Conservation (phyloP, 2,329 filamentous ascomycete genomes). For the Pseudofabraea citricarpa region DNA sequence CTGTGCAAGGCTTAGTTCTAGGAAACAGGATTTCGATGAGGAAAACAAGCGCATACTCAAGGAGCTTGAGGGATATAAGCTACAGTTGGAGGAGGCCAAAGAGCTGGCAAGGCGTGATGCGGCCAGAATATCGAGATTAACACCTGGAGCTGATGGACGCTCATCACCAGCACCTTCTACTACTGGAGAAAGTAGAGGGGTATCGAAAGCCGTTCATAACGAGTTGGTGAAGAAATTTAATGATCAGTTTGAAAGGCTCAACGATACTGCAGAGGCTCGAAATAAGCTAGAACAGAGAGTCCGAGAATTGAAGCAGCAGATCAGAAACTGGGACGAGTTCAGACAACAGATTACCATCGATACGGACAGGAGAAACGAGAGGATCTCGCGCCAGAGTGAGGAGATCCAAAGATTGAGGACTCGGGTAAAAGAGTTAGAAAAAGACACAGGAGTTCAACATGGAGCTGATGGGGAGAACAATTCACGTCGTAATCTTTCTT, state of each 20-base stretch:
- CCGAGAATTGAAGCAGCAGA: slow-evolving; percentile 10
- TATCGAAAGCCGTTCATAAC: slow-evolving; percentile 7
- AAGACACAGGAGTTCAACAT: background rate
- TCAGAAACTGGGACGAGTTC: slow-evolving; percentile 8
- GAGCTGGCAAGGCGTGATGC: background rate
- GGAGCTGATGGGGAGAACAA: no score
- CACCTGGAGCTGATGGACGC: slow-evolving; percentile 3
- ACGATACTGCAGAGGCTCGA: slow-evolving; percentile 9
- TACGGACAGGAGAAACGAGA: slow-evolving; percentile 11
- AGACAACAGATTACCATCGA: slow-evolving; percentile 5
- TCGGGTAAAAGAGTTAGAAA: slow-evolving; percentile 2
- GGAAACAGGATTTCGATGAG: slow-evolving; percentile 15
- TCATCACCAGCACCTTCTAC: slow-evolving; percentile 6
- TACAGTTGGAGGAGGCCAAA: slow-evolving; percentile 3
- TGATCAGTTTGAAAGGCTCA: slow-evolving; percentile 9
- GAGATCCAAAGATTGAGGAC: slow-evolving; percentile 8
- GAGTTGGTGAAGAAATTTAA: slow-evolving; percentile 14
- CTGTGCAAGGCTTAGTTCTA: slow-evolving; percentile 9
- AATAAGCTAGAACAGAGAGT: slow-evolving; percentile 8
- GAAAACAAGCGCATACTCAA: slow-evolving; percentile 18
- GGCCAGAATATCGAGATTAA: background rate
- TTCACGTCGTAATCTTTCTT: no score
- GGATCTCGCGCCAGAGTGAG: slow-evolving; percentile 13
- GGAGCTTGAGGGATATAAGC: slow-evolving; percentile 10
- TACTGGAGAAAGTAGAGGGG: slow-evolving; percentile 1